Percentiles rank a stretch among this genome's conserved stretches.
Evolutionary conservation across 257 asterid species (phyloP).

Genomic region (Salvia miltiorrhiza): DNA sequence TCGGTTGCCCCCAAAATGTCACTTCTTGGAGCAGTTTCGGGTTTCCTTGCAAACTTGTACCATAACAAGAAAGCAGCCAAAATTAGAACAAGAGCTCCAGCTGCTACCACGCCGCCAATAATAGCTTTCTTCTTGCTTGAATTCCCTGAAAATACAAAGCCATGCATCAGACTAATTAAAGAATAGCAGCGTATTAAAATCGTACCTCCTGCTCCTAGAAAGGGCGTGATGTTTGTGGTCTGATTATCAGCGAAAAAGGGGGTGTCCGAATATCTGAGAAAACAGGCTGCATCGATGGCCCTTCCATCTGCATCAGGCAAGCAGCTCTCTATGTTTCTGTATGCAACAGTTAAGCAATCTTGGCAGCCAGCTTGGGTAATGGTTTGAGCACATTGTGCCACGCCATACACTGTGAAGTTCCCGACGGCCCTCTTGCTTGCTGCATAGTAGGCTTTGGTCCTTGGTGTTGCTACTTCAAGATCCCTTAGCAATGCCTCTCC

Average conservation of each 20-base stretch:
- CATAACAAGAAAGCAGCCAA: slow-evolving; percentile 42
- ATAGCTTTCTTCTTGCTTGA: slow-evolving; percentile 57
- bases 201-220: slow-evolving; percentile 34
- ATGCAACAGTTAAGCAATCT: slow-evolving; percentile 71
- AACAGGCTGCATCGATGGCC: slow-evolving; percentile 75
- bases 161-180: background rate
- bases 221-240: slow-evolving; percentile 51
- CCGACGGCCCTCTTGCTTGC: slow-evolving; percentile 36
- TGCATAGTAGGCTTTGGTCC: slow-evolving; percentile 54
- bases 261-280: slow-evolving; percentile 57
- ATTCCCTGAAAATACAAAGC: slow-evolving; percentile 39
- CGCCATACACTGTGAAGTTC: slow-evolving; percentile 38
- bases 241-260: slow-evolving; percentile 62
- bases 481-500: slow-evolving; percentile 41
- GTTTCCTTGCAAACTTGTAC: slow-evolving; percentile 45
- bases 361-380: slow-evolving; percentile 48
- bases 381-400: slow-evolving; percentile 82
- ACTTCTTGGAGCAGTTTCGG: slow-evolving; percentile 27
- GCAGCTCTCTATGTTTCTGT: slow-evolving; percentile 59
- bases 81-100: slow-evolving; percentile 52
- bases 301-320: slow-evolving; percentile 67
- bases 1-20: slow-evolving; percentile 70
- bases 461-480: slow-evolving; percentile 65
- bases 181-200: too few species aligned
- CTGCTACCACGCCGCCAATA: slow-evolving; percentile 77